These are phyloP conservation scores for Neurospora sp. DNA, from an alignment of 495 filamentous ascomycete species.

Conservation along the genomic window DNA sequence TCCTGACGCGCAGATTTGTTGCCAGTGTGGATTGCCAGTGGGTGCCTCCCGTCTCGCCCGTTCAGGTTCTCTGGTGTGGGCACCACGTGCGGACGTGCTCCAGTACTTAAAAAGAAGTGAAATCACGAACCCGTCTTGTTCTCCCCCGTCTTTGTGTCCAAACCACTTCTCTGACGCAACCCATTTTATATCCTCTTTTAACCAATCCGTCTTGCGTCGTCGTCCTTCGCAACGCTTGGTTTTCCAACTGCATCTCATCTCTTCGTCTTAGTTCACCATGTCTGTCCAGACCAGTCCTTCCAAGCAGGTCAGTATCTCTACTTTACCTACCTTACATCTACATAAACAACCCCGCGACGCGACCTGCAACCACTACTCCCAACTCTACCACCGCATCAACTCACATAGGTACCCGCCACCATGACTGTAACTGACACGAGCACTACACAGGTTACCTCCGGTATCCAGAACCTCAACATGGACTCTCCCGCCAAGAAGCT, in stretches of 20 bases:
- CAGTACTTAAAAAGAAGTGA: slow-evolving; percentile 15
- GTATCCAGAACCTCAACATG: slow-evolving; percentile 83
- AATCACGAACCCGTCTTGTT: slow-evolving; percentile 6
- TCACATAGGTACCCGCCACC: not conserved
- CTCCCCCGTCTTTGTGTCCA: slow-evolving; percentile 9
- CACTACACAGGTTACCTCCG: slow-evolving; percentile 62
- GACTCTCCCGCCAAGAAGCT: slow-evolving; percentile 89
- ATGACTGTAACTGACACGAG: slow-evolving; percentile 24
- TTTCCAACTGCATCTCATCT: not conserved
- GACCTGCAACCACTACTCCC: not conserved
- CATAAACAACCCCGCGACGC: slow-evolving; percentile 1
- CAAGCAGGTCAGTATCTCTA: slow-evolving; percentile 57
- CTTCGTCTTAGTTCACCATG: slow-evolving; percentile 37
- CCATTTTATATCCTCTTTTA: not conserved
- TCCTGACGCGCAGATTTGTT: slow-evolving; percentile 6
- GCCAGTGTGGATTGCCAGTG: not conserved
- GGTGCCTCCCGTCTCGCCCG: not conserved
- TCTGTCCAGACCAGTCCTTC: slow-evolving; percentile 69
- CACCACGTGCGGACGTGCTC: slow-evolving; percentile 13
- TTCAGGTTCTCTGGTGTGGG: slow-evolving; percentile 3
- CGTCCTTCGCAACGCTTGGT: not conserved
- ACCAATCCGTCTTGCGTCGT: not conserved
- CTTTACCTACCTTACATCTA: not conserved
- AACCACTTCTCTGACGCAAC: not conserved
- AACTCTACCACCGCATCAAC: slow-evolving; percentile 5